Base-by-base conservation (phyloP, 2,329 filamentous ascomycete genomes). In the Nemania diffusa region DNA sequence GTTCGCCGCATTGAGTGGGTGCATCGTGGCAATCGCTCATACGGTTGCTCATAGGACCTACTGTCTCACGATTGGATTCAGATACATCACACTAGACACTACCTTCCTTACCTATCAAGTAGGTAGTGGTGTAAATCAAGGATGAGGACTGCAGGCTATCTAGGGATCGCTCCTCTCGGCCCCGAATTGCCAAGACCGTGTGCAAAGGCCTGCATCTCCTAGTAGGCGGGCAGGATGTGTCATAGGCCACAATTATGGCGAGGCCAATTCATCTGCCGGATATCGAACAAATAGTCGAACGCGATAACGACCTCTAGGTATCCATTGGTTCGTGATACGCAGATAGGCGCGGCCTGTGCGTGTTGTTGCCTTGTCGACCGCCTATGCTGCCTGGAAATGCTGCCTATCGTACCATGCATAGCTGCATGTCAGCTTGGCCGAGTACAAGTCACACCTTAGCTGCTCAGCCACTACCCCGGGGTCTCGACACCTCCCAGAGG, bases 371-470 rank as follows among this genome's bases (percentile, higher is more conserved):
- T 57, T 53, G 48, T 6, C 32, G 24, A 26, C 22, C 34, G 57
- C 27, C 27, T 51, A 42, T 61, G 61, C 61, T 68, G 62, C 62
- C 62, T 68, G 24, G 34, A 13, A 20, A 48, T 52, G 34, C 27
- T 63, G 40, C 42, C 24, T 42, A 52, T 27, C 48, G 52, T 32
- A 46, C 26, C 8, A 22, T 59, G 56, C 48, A 58, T 44, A 34
- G 44, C 13, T 42, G 37, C 13, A 50, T 46, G 40, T 34, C 34
- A 26, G 22, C 17, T 20, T 20, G 27, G 22, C 17, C 17, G 11
- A 58, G 42, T 61, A n/a, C n/a, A n/a, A n/a, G n/a, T n/a, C n/a
- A n/a, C 56, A n/a, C 27, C 40, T 8, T 44, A 6, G 46, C 26
- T 26, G 17, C 24, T 59, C 22, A 51, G 46, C 27, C 52, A 50